These are phyloP conservation scores for Phytophthora uliginosa DNA, from an alignment of 352 stramenopile genomes.

Conservation along the genomic window DNA sequence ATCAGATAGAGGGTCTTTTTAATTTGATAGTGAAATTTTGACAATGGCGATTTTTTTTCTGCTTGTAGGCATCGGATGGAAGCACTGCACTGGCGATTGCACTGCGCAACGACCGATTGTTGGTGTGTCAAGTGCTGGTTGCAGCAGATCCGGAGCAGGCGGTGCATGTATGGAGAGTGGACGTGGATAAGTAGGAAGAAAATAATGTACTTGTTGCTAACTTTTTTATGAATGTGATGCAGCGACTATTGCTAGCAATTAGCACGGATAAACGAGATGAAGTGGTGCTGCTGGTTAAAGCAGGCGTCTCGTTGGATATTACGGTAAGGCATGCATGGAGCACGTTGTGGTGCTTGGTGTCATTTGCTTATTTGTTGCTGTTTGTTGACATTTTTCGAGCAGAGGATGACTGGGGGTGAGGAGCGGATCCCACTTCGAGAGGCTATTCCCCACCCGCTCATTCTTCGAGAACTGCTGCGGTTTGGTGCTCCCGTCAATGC, in stretches of 20 bases:
- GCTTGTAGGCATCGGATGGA: constrained; percentile 24
- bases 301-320: constrained; percentile 40
- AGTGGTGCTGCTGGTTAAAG: constrained; percentile 46
- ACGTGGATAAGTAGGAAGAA: neutral
- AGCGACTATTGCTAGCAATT: constrained; percentile 43
- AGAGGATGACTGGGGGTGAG: constrained; percentile 35
- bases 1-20: neutral
- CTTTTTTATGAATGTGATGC: neutral
- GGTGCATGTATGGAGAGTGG: constrained; percentile 27
- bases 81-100: constrained; percentile 36
- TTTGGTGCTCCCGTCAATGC: constrained; percentile 39
- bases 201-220: constrained; percentile 2
- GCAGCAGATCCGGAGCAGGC: constrained; percentile 37
- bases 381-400: neutral
- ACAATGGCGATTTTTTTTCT: neutral
- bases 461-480: constrained; percentile 41
- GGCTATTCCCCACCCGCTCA: constrained; percentile 33
- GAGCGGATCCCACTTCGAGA: constrained; percentile 42
- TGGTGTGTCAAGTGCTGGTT: constrained; percentile 47
- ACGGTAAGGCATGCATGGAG: constrained; percentile 13
- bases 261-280: constrained; percentile 33
- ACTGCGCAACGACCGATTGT: constrained; percentile 20
- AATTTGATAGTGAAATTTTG: neutral
- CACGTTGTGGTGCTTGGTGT: neutral
- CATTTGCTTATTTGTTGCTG: neutral